These are phyloP conservation scores for Taxillus chinensis DNA, from an alignment of 164 flowering plant genomes.

Conservation along the genomic window DNA sequence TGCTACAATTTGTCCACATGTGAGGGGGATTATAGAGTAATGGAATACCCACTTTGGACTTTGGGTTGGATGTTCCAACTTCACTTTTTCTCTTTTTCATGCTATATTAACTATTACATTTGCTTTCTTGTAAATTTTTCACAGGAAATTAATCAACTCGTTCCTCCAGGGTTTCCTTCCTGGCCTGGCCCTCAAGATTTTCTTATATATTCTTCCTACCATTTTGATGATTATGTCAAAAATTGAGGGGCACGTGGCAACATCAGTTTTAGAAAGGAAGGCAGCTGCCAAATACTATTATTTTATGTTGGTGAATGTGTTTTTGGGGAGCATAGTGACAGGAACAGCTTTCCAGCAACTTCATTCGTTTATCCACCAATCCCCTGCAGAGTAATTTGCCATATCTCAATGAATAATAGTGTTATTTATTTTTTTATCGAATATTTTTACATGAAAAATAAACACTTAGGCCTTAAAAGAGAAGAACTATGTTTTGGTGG, in stretches of 20 bases:
- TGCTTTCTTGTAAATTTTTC: not conserved
- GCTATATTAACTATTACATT: not conserved
- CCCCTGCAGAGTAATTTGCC: conserved; percentile 71
- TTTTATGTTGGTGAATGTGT: conserved; percentile 93
- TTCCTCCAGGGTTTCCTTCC: conserved; percentile 98
- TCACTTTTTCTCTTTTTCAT: not conserved
- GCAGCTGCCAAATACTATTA: conserved; percentile 86
- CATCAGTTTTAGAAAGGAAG: conserved; percentile 67
- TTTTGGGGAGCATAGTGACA: conserved; percentile 83
- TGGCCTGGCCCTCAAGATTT: conserved; percentile 83
- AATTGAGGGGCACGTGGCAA: conserved; percentile 73
- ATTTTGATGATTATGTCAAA: conserved; percentile 87
- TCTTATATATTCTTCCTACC: conserved; percentile 71
- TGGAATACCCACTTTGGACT: not conserved
- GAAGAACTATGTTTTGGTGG: no score
- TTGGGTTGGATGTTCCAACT: not conserved
- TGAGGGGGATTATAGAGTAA: no score
- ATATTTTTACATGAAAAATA: not conserved
- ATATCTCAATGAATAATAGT: not conserved
- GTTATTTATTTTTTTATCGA: not conserved
- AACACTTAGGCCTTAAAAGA: not conserved
- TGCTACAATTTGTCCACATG: no score
- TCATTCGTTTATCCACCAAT: conserved; percentile 75
- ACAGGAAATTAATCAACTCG: conserved; percentile 85
- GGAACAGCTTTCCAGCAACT: conserved; percentile 98